A percentile compares a stretch with the other conserved stretches of the same genome.
phyloP scores from a whole-genome alignment of 139 green algal species.

The Coelastrella sp. region DNA sequence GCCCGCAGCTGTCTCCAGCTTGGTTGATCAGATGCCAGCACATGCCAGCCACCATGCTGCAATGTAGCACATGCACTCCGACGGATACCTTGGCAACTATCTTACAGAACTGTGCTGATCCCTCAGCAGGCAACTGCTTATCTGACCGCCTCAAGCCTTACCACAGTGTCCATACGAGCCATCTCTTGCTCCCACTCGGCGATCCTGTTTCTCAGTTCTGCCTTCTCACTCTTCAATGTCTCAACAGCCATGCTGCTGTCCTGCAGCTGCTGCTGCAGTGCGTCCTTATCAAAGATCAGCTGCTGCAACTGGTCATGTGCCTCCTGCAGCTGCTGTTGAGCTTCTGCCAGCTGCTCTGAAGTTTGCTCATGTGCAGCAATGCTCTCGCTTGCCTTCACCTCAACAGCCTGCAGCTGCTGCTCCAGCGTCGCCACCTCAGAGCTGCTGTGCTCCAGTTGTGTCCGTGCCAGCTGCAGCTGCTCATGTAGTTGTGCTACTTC shows the following conservation, averaged over 20 bases:
- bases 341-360: background rate
- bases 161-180: background rate
- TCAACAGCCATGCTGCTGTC: background rate
- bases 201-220: background rate
- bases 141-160: too few species aligned
- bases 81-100: too few species aligned
- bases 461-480: background rate
- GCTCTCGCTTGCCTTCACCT: background rate
- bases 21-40: too few species aligned
- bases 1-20: background rate
- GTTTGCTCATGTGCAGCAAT: background rate
- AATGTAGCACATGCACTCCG: too few species aligned
- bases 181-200: slow-evolving; percentile 22
- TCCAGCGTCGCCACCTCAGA: background rate
- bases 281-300: background rate
- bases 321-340: background rate
- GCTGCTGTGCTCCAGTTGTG: background rate
- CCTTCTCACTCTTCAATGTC: slow-evolving; percentile 29
- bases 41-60: too few species aligned
- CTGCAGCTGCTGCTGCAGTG: slow-evolving; percentile 16
- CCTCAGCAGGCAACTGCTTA: too few species aligned
- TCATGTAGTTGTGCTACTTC: background rate
- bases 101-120: too few species aligned
- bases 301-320: too few species aligned
- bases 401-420: slow-evolving; percentile 3